These are phyloP conservation scores for Petunia axillaris DNA, from an alignment of 257 asterid genomes.

Conservation along the genomic window DNA sequence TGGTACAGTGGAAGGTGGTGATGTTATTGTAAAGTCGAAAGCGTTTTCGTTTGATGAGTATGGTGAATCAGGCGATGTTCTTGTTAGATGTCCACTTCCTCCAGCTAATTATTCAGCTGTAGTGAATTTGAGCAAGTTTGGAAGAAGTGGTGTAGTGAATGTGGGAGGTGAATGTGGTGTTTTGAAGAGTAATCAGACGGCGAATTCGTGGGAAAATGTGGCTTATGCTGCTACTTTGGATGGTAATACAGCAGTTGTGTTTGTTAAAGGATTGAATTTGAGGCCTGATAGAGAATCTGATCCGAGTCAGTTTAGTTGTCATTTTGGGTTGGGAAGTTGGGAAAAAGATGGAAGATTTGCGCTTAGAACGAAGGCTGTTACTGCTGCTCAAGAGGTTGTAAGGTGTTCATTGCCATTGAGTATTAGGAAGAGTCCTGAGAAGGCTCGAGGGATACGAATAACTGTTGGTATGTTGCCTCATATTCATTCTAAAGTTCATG, in stretches of 20 bases:
- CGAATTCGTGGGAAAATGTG: constrained; percentile 67
- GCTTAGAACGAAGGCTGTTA: constrained; percentile 64
- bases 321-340: constrained; percentile 60
- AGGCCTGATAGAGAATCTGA: constrained; percentile 68
- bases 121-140: constrained; percentile 45
- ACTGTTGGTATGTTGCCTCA: constrained; percentile 54
- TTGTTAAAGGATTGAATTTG: constrained; percentile 90
- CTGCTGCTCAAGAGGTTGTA: constrained; percentile 93
- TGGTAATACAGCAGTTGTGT: constrained; percentile 64
- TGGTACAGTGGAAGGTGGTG: constrained; percentile 25
- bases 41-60: constrained; percentile 67
- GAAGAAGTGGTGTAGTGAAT: constrained; percentile 32
- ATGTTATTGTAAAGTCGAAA: constrained; percentile 36
- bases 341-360: constrained; percentile 34
- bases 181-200: constrained; percentile 42
- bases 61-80: constrained; percentile 55
- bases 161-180: constrained; percentile 27
- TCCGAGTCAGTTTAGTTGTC: constrained; percentile 74
- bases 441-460: constrained; percentile 59
- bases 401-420: constrained; percentile 73
- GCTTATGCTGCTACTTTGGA: constrained; percentile 78
- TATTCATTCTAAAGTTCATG: constrained; percentile 35
- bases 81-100: constrained; percentile 81
- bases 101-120: constrained; percentile 52
- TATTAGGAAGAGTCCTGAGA: constrained; percentile 43